These are phyloP conservation scores for Phytopythium kandeliae DNA, from an alignment of 352 stramenopile genomes.

Conservation along the genomic window DNA sequence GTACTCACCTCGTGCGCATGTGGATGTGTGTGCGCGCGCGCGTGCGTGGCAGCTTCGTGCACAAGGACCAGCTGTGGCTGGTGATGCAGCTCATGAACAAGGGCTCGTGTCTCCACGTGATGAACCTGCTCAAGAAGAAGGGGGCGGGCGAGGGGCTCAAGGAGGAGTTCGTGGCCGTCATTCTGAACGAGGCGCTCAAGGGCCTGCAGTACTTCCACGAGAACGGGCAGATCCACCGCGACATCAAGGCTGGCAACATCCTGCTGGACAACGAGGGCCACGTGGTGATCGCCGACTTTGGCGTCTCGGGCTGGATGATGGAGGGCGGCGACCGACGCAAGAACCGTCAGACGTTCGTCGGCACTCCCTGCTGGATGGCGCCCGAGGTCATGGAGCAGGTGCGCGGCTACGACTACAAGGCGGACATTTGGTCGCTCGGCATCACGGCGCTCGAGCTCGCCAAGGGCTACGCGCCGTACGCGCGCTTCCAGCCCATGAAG, in stretches of 20 bases:
- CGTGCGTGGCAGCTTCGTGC: slow-evolving; percentile 86
- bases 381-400: slow-evolving; percentile 91
- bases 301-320: slow-evolving; percentile 98
- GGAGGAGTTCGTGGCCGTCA: slow-evolving; percentile 96
- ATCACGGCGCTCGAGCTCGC: slow-evolving; percentile 98
- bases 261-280: slow-evolving; percentile 91
- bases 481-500: slow-evolving; percentile 98
- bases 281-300: slow-evolving; percentile 98
- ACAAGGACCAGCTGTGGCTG: slow-evolving; percentile 97
- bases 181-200: slow-evolving; percentile 96
- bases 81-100: slow-evolving; percentile 99
- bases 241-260: slow-evolving; percentile 99
- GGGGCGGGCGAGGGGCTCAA: slow-evolving; percentile 82
- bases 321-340: slow-evolving; percentile 91
- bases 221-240: slow-evolving; percentile 97
- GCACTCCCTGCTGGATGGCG: slow-evolving; percentile 97
- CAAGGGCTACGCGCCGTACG: slow-evolving; percentile 98
- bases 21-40: no score
- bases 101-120: slow-evolving; percentile 96
- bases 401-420: slow-evolving; percentile 93
- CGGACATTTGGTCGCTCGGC: slow-evolving; percentile 99
- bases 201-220: slow-evolving; percentile 99
- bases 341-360: slow-evolving; percentile 97
- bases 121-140: slow-evolving; percentile 93
- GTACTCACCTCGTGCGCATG: background rate